phyloP scores from a whole-genome alignment of 495 filamentous ascomycete species.

The Annulohypoxylon stygium region DNA sequence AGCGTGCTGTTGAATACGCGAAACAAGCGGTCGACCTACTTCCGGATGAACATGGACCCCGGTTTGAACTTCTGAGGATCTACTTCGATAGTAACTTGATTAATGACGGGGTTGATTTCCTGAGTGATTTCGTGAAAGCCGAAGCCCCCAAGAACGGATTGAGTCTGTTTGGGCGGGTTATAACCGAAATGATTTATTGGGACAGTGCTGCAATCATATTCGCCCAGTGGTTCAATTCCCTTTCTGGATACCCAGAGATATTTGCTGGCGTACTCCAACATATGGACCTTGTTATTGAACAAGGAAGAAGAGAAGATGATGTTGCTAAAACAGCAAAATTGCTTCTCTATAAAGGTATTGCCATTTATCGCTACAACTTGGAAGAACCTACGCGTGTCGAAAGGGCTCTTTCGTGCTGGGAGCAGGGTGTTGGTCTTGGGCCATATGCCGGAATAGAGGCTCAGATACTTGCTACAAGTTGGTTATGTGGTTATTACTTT shows the following conservation, averaged over 20 bases:
- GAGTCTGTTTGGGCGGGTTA: not conserved
- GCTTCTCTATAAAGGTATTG: conserved; percentile 8
- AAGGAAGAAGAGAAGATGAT: not conserved
- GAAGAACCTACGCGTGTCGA: conserved; percentile 6
- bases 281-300: conserved; percentile 3
- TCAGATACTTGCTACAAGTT: not conserved
- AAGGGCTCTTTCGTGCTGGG: conserved; percentile 1
- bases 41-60: not conserved
- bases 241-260: not conserved
- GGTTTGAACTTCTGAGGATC: conserved; percentile 6
- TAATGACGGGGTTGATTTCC: not conserved
- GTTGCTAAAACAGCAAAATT: not conserved
- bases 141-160: not conserved
- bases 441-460: not conserved
- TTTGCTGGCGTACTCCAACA: not conserved
- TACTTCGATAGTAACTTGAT: not conserved
- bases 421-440: not conserved
- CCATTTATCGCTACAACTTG: not conserved
- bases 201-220: not conserved
- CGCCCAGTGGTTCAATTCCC: not conserved
- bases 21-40: conserved; percentile 1
- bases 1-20: conserved; percentile 7
- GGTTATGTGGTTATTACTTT: not conserved
- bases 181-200: not conserved
- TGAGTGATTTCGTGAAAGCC: not conserved